phyloP scores from a whole-genome alignment of 176 grass and related monocot genomes.

The Carex scoparia region DNA sequence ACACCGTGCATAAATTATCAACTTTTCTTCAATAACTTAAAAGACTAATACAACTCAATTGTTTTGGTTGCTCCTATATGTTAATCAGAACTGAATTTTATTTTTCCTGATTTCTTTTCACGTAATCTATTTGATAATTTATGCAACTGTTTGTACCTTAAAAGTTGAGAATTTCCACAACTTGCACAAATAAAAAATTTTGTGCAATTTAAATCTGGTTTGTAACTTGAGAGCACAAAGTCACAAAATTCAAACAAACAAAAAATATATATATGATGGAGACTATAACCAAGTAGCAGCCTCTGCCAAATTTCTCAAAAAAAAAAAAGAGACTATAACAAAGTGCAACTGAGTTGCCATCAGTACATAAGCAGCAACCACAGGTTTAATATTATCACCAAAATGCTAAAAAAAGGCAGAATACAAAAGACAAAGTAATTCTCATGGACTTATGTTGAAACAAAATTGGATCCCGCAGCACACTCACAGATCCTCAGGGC shows the following conservation, averaged over 20 bases:
- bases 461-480: slow-evolving; percentile 24
- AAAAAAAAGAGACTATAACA: neutral
- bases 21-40: neutral
- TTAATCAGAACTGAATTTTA: neutral
- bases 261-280: neutral
- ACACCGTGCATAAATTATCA: neutral
- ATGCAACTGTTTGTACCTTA: neutral
- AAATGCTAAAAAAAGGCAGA: slow-evolving; percentile 5
- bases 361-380: slow-evolving; percentile 1
- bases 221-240: neutral
- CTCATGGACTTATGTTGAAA: slow-evolving; percentile 4
- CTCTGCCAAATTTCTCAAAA: no score
- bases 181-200: neutral
- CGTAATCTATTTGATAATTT: neutral
- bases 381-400: slow-evolving; percentile 1
- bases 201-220: neutral
- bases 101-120: neutral
- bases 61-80: neutral
- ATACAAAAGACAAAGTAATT: slow-evolving; percentile 3
- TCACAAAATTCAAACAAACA: neutral
- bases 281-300: neutral
- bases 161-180: neutral
- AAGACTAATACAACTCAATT: neutral
- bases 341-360: neutral
- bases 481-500: slow-evolving; percentile 56